Base-by-base conservation (phyloP, 106 monocot genomes). In the Gastrodia elata region DNA sequence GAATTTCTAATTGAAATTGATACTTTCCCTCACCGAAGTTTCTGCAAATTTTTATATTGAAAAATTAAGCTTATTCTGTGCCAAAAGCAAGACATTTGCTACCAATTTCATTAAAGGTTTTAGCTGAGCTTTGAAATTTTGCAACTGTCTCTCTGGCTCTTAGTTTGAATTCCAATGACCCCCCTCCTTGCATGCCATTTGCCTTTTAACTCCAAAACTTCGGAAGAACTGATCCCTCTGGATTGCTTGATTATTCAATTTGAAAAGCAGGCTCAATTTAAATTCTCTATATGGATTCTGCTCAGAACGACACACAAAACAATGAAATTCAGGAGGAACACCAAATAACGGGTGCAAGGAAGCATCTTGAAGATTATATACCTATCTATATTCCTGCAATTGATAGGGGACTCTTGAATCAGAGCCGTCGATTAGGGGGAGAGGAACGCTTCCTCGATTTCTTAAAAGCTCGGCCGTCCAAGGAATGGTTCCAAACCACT, bases 381-480 rank as follows among this genome's bases (percentile, higher is more conserved):
- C 75, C 75, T 11, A 58, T 75, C 16, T 73, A 68, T 67, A 73
- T 73, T 2, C 81, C 81, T 0, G 33, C 72, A 26, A 32, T 68
- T 25, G 65, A 81, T 28, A 74, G n/a, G 11, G 76, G 76, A 7
- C 72, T 75, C 18, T 20, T 75, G 5, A 28, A 71, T 4, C 65
- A 35, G 39, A 68, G 22, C 32, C 68, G 22, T 0, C 64, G 38
- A n/a, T n/a, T n/a, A 3, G 9, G 59, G 70, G 58, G 44, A 22
- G 39, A 70, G 56, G 40, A 70, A 2, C 44, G 81, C 22, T 77
- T 82, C 68, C 71, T 82, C 14, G 81, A 82, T 37, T 82, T 82
- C 57, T 38, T 77, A 3, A 72, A 58, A 57, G 81, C 81, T 16
- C 76, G 43, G 15, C 77, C 81, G 13, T 65, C 76, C 28, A 70